phyloP scores from a whole-genome alignment of 2,329 filamentous ascomycete genomes.

The Fusarium xylarioides region DNA sequence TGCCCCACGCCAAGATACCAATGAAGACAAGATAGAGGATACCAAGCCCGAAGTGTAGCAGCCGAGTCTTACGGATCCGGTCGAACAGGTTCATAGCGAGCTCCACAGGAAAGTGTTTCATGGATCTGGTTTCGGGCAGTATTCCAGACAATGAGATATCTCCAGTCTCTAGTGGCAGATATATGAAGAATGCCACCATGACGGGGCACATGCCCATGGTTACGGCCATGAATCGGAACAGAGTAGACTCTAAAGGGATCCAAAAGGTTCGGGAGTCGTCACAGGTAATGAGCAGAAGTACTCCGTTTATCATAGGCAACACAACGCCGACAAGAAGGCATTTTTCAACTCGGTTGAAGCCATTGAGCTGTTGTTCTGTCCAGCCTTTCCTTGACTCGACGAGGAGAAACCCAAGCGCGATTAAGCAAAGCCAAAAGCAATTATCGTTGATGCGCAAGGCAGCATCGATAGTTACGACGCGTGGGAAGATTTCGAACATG shows the following conservation, averaged over 20 bases:
- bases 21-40: not conserved
- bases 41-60: not conserved
- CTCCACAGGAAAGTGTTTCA: accelerated
- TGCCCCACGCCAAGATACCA: not conserved
- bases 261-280: not conserved
- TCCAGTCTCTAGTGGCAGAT: not conserved
- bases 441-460: not conserved
- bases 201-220: not conserved
- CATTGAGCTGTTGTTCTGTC: not conserved
- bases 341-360: accelerated
- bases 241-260: not conserved
- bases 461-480: not conserved
- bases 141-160: not conserved
- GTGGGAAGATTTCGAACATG: accelerated
- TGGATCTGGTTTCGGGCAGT: not conserved
- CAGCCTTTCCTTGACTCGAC: accelerated
- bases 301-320: accelerated
- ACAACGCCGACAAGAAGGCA: not conserved
- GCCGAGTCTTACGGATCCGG: not conserved
- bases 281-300: not conserved
- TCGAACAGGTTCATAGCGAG: accelerated
- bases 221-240: not conserved
- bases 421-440: not conserved
- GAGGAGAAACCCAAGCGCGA: not conserved
- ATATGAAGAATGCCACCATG: not conserved